These are phyloP conservation scores for Tirmania nivea DNA, from an alignment of 495 filamentous ascomycete genomes.

Conservation along the genomic window DNA sequence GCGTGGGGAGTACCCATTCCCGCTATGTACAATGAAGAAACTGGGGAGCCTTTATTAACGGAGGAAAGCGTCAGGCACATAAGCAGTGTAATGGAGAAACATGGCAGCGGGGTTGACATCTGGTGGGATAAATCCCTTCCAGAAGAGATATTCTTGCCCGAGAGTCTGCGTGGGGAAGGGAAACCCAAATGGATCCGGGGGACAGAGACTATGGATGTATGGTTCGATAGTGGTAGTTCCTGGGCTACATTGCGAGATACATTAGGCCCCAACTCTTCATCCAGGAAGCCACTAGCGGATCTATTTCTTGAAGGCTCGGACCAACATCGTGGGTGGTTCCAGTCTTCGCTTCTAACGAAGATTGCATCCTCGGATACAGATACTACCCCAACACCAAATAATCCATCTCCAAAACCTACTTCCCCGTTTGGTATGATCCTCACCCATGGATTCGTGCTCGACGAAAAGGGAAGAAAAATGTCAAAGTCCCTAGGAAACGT, in stretches of 20 bases:
- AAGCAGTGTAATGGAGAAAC: constrained; percentile 49
- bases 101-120: constrained; percentile 62
- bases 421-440: constrained; percentile 69
- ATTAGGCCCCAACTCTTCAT: background rate
- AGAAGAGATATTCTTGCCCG: constrained; percentile 29
- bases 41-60: constrained; percentile 48
- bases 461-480: constrained; percentile 84
- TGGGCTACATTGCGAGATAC: constrained; percentile 35
- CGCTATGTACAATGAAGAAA: constrained; percentile 50
- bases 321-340: constrained; percentile 97
- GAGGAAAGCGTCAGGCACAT: constrained; percentile 67
- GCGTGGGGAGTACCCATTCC: constrained; percentile 95
- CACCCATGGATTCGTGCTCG: constrained; percentile 88
- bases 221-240: constrained; percentile 95
- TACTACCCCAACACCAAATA: constrained; percentile 2
- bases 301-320: constrained; percentile 87
- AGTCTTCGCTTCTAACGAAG: constrained; percentile 87
- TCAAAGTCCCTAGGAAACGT: constrained; percentile 93
- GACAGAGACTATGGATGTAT: constrained; percentile 95
- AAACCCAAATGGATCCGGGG: constrained; percentile 33
- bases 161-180: constrained; percentile 6
- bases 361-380: constrained; percentile 28
- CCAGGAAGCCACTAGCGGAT: constrained; percentile 41
- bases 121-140: constrained; percentile 68
- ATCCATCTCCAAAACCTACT: constrained; percentile 8